phyloP scores from a whole-genome alignment of 164 flowering plant species.

The Malania oleifera region DNA sequence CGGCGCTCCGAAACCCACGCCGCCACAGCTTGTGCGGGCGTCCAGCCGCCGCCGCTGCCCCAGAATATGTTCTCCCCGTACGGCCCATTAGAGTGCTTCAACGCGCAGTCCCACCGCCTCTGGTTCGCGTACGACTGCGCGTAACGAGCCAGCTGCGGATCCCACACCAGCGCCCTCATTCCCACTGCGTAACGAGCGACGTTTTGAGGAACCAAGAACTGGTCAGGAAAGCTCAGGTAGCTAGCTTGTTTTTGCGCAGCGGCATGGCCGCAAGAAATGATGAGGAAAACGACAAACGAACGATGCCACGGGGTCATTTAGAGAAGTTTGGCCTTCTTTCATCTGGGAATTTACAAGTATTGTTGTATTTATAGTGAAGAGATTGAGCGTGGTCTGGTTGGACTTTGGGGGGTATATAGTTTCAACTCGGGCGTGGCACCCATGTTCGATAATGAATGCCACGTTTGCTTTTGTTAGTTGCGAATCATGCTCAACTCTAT shows the following conservation, averaged over 20 bases:
- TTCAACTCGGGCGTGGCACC: no score
- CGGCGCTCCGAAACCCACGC: constrained; percentile 49
- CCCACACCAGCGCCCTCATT: constrained; percentile 53
- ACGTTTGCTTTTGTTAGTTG: no score
- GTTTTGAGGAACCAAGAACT: constrained; percentile 56
- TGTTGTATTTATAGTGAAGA: no score
- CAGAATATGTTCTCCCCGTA: constrained; percentile 82
- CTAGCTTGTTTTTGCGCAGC: not conserved
- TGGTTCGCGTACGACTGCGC: constrained; percentile 45
- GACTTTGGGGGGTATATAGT: no score
- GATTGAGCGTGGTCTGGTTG: no score
- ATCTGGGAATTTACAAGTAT: no score
- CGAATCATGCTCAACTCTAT: no score
- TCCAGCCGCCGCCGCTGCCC: constrained; percentile 63
- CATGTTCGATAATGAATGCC: no score
- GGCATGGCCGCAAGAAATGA: constrained; percentile 12
- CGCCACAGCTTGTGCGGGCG: constrained; percentile 44
- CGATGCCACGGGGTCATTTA: no score
- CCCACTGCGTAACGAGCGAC: constrained; percentile 30
- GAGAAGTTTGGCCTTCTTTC: no score
- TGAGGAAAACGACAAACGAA: constrained; percentile 22
- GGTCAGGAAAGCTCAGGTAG: constrained; percentile 11
- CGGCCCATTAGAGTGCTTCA: constrained; percentile 58
- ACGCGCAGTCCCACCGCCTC: constrained; percentile 38
- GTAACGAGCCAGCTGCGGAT: constrained; percentile 31